Evolutionary conservation across 2,329 filamentous ascomycete species (phyloP).

Genomic region (Periconia sp.): DNA sequence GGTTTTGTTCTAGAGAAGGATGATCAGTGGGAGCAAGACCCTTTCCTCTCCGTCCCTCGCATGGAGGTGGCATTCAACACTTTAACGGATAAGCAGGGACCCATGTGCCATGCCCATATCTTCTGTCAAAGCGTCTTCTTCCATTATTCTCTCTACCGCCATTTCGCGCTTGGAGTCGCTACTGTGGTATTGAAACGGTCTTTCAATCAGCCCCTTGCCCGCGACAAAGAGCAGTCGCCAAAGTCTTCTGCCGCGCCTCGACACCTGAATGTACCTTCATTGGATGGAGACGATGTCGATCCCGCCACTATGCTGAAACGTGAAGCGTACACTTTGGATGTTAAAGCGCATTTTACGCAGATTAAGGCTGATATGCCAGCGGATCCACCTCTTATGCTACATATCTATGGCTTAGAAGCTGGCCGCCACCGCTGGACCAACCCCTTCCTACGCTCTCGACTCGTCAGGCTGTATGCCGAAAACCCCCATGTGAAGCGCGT

Average conservation of each 20-base stretch:
- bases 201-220: conserved; percentile 31
- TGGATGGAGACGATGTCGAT: conserved; percentile 33
- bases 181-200: conserved; percentile 65
- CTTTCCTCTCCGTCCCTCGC: conserved; percentile 81
- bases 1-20: conserved; percentile 86
- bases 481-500: conserved; percentile 78
- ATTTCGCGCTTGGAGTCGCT: conserved; percentile 86
- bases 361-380: conserved; percentile 85
- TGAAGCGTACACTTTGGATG: conserved; percentile 79
- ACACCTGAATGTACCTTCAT: conserved; percentile 35
- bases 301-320: conserved; percentile 28
- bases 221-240: conserved; percentile 11
- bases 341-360: conserved; percentile 80
- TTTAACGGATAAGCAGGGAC: conserved; percentile 80
- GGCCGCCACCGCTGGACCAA: conserved; percentile 85
- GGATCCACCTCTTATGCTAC: conserved; percentile 89
- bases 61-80: conserved; percentile 88
- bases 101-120: conserved; percentile 84
- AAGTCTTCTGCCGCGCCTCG: conserved; percentile 17
- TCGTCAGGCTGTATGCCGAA: conserved; percentile 84
- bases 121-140: conserved; percentile 76
- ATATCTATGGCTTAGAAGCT: conserved; percentile 78
- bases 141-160: conserved; percentile 90
- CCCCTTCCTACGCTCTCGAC: conserved; percentile 75
- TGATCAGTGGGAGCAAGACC: conserved; percentile 80